A percentile compares a stretch with the other conserved stretches of the same genome.
Evolutionary conservation across 192 early-diverging fungal genomes (phyloP).

Genomic region (Chytriomyces sp.): DNA sequence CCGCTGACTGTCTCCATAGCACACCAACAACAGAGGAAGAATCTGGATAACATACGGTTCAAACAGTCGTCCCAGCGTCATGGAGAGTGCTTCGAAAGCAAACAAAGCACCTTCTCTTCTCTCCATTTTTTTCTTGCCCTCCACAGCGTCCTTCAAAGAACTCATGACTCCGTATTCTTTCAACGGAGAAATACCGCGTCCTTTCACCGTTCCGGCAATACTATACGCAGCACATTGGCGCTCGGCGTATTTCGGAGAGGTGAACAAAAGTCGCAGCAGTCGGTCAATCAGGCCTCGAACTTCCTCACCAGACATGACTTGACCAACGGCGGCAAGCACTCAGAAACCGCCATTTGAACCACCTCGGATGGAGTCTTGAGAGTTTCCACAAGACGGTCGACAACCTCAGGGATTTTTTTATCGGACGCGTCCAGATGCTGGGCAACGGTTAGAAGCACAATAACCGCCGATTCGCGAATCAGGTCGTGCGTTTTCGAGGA

Average conservation of each 20-base stretch:
- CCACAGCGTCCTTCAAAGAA: constrained; percentile 78
- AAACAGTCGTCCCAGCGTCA: constrained; percentile 86
- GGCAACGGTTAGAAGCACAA: constrained; percentile 89
- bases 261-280: constrained; percentile 74
- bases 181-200: constrained; percentile 83
- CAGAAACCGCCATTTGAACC: constrained; percentile 91
- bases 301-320: constrained; percentile 66
- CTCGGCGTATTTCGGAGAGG: constrained; percentile 78
- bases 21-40: constrained; percentile 81
- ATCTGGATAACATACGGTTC: constrained; percentile 97
- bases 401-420: constrained; percentile 76
- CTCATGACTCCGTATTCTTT: constrained; percentile 85
- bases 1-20: constrained; percentile 82
- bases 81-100: constrained; percentile 89
- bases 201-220: constrained; percentile 91
- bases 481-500: constrained; percentile 79
- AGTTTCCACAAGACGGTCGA: constrained; percentile 88
- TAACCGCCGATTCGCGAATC: constrained; percentile 90
- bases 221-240: constrained; percentile 95
- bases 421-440: constrained; percentile 80
- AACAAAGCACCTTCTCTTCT: constrained; percentile 91
- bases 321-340: constrained; percentile 91
- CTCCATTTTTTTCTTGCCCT: constrained; percentile 76
- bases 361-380: constrained; percentile 91
- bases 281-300: constrained; percentile 64